phyloP scores from a whole-genome alignment of 148 eudicot genomes.

The Rhododendron williamsianum region DNA sequence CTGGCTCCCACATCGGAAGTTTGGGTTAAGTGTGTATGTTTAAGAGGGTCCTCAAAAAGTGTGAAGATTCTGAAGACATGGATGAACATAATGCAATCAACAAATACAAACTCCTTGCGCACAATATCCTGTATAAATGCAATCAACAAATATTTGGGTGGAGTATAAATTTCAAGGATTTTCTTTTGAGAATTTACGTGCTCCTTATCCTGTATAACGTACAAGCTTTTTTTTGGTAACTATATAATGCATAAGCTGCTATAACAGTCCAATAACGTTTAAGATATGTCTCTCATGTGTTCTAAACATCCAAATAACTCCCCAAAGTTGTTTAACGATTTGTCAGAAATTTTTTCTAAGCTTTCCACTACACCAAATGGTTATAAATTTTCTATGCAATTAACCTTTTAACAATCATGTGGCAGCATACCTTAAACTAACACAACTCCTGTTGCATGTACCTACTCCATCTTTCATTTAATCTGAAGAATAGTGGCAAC shows the following conservation, averaged over 20 bases:
- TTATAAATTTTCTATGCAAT: background rate
- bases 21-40: no score
- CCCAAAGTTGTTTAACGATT: background rate
- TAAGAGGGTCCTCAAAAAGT: no score
- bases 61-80: background rate
- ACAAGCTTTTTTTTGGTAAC: background rate
- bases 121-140: background rate
- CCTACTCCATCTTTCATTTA: background rate
- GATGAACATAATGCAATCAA: background rate
- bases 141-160: background rate
- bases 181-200: background rate
- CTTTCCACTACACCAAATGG: background rate
- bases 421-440: background rate
- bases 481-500: background rate
- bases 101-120: background rate
- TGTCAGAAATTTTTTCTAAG: background rate
- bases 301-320: background rate
- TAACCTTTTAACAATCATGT: background rate
- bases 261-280: background rate
- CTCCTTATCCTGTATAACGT: background rate
- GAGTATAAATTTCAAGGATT: background rate
- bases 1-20: no score
- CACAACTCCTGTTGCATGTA: background rate
- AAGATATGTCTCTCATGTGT: background rate
- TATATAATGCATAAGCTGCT: background rate